A percentile compares a stretch with the other conserved stretches of the same genome.
phyloP scores from a whole-genome alignment of 352 stramenopile genomes.

The Pythium vanterpoolii region DNA sequence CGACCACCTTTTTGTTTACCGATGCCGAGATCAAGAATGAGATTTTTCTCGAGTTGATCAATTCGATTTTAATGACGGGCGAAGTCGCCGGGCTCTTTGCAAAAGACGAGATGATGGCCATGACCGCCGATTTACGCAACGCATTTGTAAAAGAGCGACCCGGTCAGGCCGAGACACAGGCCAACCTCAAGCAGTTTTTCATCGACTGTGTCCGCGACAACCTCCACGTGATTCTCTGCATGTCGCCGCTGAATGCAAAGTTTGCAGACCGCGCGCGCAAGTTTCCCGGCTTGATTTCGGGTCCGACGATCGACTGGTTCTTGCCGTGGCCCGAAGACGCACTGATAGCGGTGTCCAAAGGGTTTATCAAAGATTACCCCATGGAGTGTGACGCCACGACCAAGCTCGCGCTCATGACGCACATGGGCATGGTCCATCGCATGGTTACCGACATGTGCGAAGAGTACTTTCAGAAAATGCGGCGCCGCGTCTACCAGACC shows the following conservation, averaged over 20 bases:
- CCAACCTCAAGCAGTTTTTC: slow-evolving; percentile 98
- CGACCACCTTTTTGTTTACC: slow-evolving; percentile 98
- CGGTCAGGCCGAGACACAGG: slow-evolving; percentile 92
- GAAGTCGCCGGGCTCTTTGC: slow-evolving; percentile 98
- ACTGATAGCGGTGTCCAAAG: slow-evolving; percentile 95
- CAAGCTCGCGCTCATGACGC: slow-evolving; percentile 91
- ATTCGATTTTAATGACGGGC: slow-evolving; percentile 97
- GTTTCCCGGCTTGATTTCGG: slow-evolving; percentile 96
- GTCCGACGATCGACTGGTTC: slow-evolving; percentile 99
- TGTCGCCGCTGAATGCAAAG: slow-evolving; percentile 98
- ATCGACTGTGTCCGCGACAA: slow-evolving; percentile 98
- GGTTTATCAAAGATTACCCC: slow-evolving; percentile 95
- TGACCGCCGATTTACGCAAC: slow-evolving; percentile 95
- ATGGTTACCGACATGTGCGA: slow-evolving; percentile 97
- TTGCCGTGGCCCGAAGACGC: slow-evolving; percentile 98
- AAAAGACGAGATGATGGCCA: slow-evolving; percentile 99
- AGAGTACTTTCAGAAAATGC: slow-evolving; percentile 98
- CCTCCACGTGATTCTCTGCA: slow-evolving; percentile 98
- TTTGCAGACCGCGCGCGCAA: slow-evolving; percentile 96
- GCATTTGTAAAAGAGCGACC: slow-evolving; percentile 94
- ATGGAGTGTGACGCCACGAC: slow-evolving; percentile 91
- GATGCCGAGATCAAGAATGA: slow-evolving; percentile 99
- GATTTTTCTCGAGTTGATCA: slow-evolving; percentile 98
- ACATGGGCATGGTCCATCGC: slow-evolving; percentile 98
- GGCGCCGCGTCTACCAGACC: slow-evolving; percentile 96